Evolutionary conservation across 768 basidiomycete genomes (phyloP), one percentile per base, ranked within the genome.

Genomic region (Trichaptum fuscoviolaceum): DNA sequence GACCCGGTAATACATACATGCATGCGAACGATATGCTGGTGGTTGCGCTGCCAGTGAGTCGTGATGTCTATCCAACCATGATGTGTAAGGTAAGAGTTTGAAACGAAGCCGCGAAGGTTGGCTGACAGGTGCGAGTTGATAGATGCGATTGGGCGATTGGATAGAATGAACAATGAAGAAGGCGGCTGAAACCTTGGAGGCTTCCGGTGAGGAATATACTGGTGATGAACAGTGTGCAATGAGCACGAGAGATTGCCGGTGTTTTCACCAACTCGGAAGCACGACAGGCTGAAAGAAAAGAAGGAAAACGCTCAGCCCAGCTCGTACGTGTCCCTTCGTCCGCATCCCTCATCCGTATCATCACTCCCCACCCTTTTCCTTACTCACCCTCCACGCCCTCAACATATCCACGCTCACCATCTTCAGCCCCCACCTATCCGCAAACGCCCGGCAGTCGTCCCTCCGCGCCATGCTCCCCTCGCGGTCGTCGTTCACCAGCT

Each of bases 321-420:
- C 30, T 30, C 30, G 30, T 30, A 8, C 8, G 30, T 30, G 8
- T 8, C 30, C 30, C 2, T 30, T 30, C 30, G 30, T 30, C 30
- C 30, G 4, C 8, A 2, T 8, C 4, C 30, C 30, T 30, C 30
- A 30, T 30, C 30, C 30, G 30, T 30, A 12, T 15, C 42, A 52
- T 52, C 42, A 52, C 42, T 12, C 12, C 42, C 42, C 42, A 12
- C 20, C 20, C 42, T 12, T 20, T 12, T 52, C 42, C 42, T 12
- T 52, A 20, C 42, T 52, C 42, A 20, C 5, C 42, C 42, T 52
- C 69, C 77, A 77, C 73, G 86, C 83, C 9, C 78, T 86, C 52
- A 92, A 77, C 88, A 89, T 89, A 70, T 95, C 95, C 7, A 99
- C 91, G 67, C 91, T 96, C 73, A 99, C 93, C 88, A 97, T 93